phyloP scores from a whole-genome alignment of 768 basidiomycete species.

The Agaricus sinodeliciosus region DNA sequence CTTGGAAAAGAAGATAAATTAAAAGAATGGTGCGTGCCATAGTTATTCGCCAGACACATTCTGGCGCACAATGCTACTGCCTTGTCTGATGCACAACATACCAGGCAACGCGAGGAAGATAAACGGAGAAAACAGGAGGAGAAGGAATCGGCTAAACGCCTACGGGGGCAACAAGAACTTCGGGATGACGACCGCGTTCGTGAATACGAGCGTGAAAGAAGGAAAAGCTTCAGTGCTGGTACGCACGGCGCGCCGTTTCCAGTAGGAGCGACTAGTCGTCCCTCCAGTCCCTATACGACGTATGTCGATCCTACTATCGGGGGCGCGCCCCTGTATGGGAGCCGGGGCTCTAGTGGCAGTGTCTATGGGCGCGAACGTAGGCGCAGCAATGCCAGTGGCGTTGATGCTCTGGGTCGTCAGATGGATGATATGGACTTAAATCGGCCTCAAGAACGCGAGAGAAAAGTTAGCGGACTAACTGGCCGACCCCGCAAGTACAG shows the following conservation, averaged over 20 bases:
- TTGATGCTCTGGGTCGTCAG: slow-evolving; percentile 33
- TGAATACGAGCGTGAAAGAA: slow-evolving; percentile 51
- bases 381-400: slow-evolving; percentile 21
- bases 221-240: slow-evolving; percentile 45
- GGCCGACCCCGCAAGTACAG: slow-evolving; percentile 42
- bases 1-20: slow-evolving; percentile 31
- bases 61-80: neutral
- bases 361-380: slow-evolving; percentile 26
- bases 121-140: slow-evolving; percentile 39
- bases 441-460: slow-evolving; percentile 26
- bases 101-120: slow-evolving; percentile 43
- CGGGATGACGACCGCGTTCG: slow-evolving; percentile 49
- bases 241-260: slow-evolving; percentile 26
- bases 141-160: slow-evolving; percentile 34
- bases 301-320: slow-evolving; percentile 15
- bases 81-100: neutral
- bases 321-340: slow-evolving; percentile 12
- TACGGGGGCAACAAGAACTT: slow-evolving; percentile 43
- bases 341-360: slow-evolving; percentile 14
- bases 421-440: slow-evolving; percentile 36
- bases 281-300: slow-evolving; percentile 19
- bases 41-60: neutral
- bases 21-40: neutral
- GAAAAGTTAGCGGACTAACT: slow-evolving; percentile 23
- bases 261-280: slow-evolving; percentile 17